These are phyloP conservation scores for Claviceps sp. DNA, from an alignment of 2,329 filamentous ascomycete genomes.

Conservation along the genomic window DNA sequence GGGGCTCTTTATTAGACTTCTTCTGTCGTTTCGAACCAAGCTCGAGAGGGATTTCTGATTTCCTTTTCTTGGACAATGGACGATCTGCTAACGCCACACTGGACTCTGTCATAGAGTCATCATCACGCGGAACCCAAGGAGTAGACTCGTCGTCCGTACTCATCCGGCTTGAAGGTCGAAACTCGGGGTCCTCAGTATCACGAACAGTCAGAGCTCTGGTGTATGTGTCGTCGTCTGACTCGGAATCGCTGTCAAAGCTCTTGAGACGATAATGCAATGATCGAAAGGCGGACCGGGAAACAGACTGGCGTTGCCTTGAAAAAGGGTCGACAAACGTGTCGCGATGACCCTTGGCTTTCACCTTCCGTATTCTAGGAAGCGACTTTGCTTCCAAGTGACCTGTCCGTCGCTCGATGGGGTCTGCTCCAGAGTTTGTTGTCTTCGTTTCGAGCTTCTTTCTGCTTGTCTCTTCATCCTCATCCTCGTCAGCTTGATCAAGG, in stretches of 20 bases:
- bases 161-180: conserved; percentile 64
- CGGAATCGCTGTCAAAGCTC: conserved; percentile 54
- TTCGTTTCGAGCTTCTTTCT: conserved; percentile 49
- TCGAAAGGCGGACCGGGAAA: conserved; percentile 50
- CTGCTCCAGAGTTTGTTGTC: conserved; percentile 51
- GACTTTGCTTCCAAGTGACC: conserved; percentile 43
- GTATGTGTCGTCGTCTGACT: conserved; percentile 72
- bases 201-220: conserved; percentile 43
- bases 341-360: conserved; percentile 40
- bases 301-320: conserved; percentile 47
- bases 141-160: conserved; percentile 44
- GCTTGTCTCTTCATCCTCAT: conserved; percentile 37
- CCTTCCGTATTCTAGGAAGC: conserved; percentile 64
- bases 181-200: conserved; percentile 79
- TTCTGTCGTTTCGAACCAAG: conserved; percentile 67
- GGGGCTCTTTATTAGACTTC: conserved; percentile 58
- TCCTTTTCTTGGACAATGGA: conserved; percentile 51
- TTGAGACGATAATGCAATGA: conserved; percentile 64
- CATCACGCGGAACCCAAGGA: conserved; percentile 36
- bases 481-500: conserved; percentile 53
- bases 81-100: conserved; percentile 53
- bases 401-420: conserved; percentile 47
- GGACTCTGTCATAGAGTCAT: conserved; percentile 58
- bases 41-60: conserved; percentile 53
- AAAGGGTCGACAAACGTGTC: conserved; percentile 56